A percentile compares a stretch with the other conserved stretches of the same genome.
phyloP scores from a whole-genome alignment of 139 green algal genomes.

The Coccomyxa sp. region DNA sequence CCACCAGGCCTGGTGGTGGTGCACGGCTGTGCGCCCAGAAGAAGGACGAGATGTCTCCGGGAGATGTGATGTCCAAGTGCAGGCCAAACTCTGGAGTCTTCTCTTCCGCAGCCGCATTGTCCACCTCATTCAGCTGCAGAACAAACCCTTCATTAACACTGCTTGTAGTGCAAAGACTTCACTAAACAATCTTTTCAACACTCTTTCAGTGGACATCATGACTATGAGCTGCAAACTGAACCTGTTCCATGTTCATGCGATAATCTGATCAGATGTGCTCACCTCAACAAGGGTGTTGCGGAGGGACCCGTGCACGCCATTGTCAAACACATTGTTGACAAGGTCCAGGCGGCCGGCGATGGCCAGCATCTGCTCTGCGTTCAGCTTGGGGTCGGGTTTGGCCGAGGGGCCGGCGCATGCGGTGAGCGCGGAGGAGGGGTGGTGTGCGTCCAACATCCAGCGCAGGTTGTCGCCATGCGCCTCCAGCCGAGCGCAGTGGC shows the following conservation, averaged over 20 bases:
- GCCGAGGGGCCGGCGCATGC: no score
- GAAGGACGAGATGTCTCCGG: slow-evolving; percentile 1
- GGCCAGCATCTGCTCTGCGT: neutral
- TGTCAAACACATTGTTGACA: neutral
- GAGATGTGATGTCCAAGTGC: neutral
- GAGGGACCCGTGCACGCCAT: slow-evolving; percentile 1
- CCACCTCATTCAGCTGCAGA: neutral
- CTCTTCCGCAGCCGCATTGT: neutral
- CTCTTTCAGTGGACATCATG: no score
- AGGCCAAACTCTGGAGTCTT: neutral
- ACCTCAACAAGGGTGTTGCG: neutral
- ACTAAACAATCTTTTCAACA: no score
- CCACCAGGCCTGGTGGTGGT: neutral
- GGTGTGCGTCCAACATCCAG: neutral
- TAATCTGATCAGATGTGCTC: neutral
- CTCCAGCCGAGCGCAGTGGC: neutral
- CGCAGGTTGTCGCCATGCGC: neutral
- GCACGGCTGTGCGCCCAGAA: neutral
- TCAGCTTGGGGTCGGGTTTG: neutral
- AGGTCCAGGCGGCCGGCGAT: neutral
- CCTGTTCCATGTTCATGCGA: no score
- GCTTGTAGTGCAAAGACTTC: neutral
- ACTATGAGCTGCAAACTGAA: no score
- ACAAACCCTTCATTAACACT: neutral
- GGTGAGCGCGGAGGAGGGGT: neutral